Percentiles rank a stretch among this genome's conserved stretches.
Evolutionary conservation across 192 early-diverging fungal genomes (phyloP).

Genomic region (Umbelopsis ramanniana): DNA sequence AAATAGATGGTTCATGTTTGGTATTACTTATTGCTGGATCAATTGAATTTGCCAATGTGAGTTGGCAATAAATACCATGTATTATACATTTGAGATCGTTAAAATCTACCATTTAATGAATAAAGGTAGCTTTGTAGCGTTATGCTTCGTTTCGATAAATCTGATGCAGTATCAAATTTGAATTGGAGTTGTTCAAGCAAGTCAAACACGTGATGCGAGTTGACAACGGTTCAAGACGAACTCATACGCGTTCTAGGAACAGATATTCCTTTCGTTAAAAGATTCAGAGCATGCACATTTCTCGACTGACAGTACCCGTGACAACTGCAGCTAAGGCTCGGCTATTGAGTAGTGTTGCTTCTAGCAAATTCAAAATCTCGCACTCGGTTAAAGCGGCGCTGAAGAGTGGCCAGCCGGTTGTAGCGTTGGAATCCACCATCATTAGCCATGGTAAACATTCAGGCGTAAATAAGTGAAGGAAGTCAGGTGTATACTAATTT

Average conservation of each 20-base stretch:
- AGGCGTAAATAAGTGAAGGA: background rate
- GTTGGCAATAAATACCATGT: background rate
- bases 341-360: background rate
- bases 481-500: background rate
- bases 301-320: background rate
- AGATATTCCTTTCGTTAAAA: too few relatives aligned
- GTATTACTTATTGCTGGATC: background rate
- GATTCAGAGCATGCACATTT: background rate
- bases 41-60: background rate
- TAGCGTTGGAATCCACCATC: constrained; percentile 94
- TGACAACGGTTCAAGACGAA: too few relatives aligned
- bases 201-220: too few relatives aligned
- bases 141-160: too few relatives aligned
- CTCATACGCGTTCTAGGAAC: too few relatives aligned
- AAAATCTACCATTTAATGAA: too few relatives aligned
- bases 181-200: too few relatives aligned
- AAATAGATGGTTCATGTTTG: background rate
- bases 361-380: background rate
- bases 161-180: too few relatives aligned
- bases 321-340: background rate
- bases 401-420: constrained; percentile 67
- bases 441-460: constrained; percentile 78
- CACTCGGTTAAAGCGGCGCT: constrained; percentile 61
- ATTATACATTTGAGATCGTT: too few relatives aligned
- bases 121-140: too few relatives aligned